These are phyloP conservation scores for Buddleja alternifolia DNA, from an alignment of 257 asterid species.

Conservation along the genomic window DNA sequence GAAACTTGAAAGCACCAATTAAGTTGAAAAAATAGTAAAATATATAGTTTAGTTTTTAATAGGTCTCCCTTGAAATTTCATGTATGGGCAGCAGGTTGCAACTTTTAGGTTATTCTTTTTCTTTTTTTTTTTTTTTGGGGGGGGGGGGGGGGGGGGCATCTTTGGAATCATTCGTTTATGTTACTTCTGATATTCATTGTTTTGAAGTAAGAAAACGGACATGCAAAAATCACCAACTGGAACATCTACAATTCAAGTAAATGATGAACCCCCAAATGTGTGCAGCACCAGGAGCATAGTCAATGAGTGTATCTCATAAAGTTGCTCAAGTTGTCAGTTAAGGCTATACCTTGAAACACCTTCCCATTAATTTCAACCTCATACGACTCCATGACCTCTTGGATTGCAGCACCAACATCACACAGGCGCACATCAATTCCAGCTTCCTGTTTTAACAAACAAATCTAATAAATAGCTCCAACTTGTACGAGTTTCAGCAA, in stretches of 20 bases:
- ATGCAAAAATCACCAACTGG: neutral
- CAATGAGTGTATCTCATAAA: conserved; percentile 4
- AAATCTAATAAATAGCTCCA: conserved; percentile 24
- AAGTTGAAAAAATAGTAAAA: no score
- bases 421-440: conserved; percentile 97
- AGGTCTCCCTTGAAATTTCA: no score
- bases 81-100: no score
- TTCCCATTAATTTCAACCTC: conserved; percentile 98
- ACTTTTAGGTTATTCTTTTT: no score
- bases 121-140: no score
- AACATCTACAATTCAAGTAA: conserved; percentile 5
- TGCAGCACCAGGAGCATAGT: neutral
- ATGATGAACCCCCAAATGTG: neutral
- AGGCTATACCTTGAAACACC: conserved; percentile 73
- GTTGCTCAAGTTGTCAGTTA: conserved; percentile 19
- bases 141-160: no score
- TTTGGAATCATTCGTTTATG: no score
- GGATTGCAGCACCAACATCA: conserved; percentile 97
- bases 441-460: conserved; percentile 66
- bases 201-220: neutral
- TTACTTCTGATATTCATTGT: neutral
- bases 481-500: conserved; percentile 9
- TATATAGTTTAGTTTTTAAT: no score
- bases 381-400: conserved; percentile 99
- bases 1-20: no score